Percentiles rank a stretch among this genome's conserved stretches.
These are phyloP conservation scores for Rhodofomes roseus DNA, from an alignment of 1,284 basidiomycete genomes.

Conservation along the genomic window DNA sequence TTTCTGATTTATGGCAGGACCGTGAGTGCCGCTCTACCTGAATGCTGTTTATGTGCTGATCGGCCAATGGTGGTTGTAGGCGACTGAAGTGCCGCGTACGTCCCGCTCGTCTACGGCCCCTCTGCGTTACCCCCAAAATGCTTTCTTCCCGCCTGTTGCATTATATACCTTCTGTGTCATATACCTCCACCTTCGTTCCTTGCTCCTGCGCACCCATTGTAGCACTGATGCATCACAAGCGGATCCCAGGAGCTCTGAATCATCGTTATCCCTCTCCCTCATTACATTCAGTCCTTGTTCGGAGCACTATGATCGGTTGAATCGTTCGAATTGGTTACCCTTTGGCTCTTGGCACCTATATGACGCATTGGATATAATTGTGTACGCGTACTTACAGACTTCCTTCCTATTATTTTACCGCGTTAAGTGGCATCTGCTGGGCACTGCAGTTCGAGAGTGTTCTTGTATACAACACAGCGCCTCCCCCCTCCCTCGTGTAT, in stretches of 20 bases:
- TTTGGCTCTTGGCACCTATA: background rate
- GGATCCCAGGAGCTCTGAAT: background rate
- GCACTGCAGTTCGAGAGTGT: background rate
- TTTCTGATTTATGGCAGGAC: slow-evolving; percentile 57
- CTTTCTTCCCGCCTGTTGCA: slow-evolving; percentile 26
- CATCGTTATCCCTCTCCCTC: background rate
- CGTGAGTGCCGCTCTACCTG: slow-evolving; percentile 16
- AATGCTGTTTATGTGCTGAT: background rate
- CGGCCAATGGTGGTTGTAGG: background rate
- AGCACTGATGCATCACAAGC: background rate
- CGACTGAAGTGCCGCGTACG: slow-evolving; percentile 18
- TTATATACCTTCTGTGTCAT: slow-evolving; percentile 31
- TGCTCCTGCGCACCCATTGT: background rate
- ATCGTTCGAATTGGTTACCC: background rate
- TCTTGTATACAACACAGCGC: background rate
- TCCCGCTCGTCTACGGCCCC: background rate
- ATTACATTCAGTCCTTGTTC: background rate
- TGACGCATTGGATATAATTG: background rate
- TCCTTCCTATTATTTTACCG: background rate
- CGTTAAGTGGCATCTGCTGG: background rate
- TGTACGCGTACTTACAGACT: slow-evolving; percentile 6
- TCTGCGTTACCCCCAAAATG: slow-evolving; percentile 5
- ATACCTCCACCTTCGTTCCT: slow-evolving; percentile 11
- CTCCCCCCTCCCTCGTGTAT: background rate
- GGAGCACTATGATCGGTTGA: background rate